Conservation (phyloP, 2,329 filamentous ascomycete species). For the Bipolaris cookei region DNA sequence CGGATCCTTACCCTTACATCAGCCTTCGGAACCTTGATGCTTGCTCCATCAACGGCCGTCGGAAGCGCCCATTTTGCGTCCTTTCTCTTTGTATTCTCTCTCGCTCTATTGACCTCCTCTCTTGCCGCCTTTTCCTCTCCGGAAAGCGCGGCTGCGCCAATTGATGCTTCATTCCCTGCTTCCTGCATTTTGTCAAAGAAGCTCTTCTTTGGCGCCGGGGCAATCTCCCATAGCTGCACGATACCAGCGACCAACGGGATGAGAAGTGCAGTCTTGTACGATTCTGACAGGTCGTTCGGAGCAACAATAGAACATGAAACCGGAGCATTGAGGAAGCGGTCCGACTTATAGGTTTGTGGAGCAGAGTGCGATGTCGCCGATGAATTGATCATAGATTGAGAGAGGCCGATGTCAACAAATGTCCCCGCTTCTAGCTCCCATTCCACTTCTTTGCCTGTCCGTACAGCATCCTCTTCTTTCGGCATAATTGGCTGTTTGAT, state of each 20-base stretch:
- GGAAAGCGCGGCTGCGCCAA: constrained; percentile 32
- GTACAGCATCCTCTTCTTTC: constrained; percentile 25
- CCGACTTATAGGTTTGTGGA: constrained; percentile 33
- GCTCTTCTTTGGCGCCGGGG: constrained; percentile 41
- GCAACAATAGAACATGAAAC: constrained; percentile 26
- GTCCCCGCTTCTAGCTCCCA: constrained; percentile 37
- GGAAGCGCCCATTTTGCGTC: constrained; percentile 58
- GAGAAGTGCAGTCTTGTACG: constrained; percentile 35
- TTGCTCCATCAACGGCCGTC: constrained; percentile 53
- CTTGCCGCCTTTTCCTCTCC: constrained; percentile 19
- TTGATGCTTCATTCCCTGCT: constrained; percentile 39
- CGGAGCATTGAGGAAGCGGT: constrained; percentile 33
- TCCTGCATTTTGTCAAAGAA: constrained; percentile 44
- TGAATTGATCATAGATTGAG: constrained; percentile 39
- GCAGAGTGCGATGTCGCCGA: constrained; percentile 32
- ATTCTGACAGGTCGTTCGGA: constrained; percentile 19
- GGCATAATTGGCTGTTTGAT: constrained; percentile 31
- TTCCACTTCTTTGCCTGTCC: constrained; percentile 28
- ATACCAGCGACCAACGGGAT: constrained; percentile 42
- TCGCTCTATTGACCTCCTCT: constrained; percentile 15
- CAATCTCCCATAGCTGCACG: constrained; percentile 46
- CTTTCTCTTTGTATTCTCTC: constrained; percentile 17
- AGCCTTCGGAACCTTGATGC: constrained; percentile 58
- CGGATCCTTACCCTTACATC: constrained; percentile 63
- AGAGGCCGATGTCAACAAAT: constrained; percentile 42